Evolutionary conservation across 2,329 filamentous ascomycete genomes (phyloP), one percentile per base, ranked within the genome.

Genomic region (Hypoxylon sp.): DNA sequence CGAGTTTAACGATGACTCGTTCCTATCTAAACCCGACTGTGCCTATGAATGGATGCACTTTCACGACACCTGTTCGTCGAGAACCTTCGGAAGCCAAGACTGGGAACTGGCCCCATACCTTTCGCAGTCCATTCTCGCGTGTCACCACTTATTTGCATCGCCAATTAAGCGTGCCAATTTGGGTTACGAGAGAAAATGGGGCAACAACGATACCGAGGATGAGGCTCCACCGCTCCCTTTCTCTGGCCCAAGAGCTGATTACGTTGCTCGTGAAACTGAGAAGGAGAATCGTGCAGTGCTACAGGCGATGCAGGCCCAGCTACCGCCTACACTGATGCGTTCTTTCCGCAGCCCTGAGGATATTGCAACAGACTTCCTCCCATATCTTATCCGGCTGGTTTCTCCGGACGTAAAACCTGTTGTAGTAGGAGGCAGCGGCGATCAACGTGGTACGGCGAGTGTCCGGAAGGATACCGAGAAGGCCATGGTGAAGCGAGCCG

Each of bases 41-140:
- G 93, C 93, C 0, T 97, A 97, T 79, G 95, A 98, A 75, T 99
- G 96, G 96, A 87, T 99, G 60, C 86, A 97, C 78, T 98, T 99
- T 80, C 93, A 98, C 79, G 96, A 98, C 75, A 83, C 85, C 0
- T 90, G 97, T 69, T 93, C 93, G 23, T 90, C 90, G 0, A 89
- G 90, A 41, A 86, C 98, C 1, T 97, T 90, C 76, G 83, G 89
- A n/a, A 90, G 88, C 65, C 95, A 98, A 78, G 94, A 97, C 61
- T 99, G 96, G 92, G 96, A 99, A 79, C 83, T 99, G 14, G 88
- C 87, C 0, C 90, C 93, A 0, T 99, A 99, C 78, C 87, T 98
- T 52, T 93, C 90, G 74, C 92, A 96, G 72, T 91, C 95, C 0
- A 87, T 96, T 14, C 86, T 98, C 1, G 96, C 93, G 2, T 98